A percentile compares a stretch with the other conserved stretches of the same genome.
Conservation (phyloP, 228 moss, liverwort and hornwort species). For the Sphagnum fallax region DNA sequence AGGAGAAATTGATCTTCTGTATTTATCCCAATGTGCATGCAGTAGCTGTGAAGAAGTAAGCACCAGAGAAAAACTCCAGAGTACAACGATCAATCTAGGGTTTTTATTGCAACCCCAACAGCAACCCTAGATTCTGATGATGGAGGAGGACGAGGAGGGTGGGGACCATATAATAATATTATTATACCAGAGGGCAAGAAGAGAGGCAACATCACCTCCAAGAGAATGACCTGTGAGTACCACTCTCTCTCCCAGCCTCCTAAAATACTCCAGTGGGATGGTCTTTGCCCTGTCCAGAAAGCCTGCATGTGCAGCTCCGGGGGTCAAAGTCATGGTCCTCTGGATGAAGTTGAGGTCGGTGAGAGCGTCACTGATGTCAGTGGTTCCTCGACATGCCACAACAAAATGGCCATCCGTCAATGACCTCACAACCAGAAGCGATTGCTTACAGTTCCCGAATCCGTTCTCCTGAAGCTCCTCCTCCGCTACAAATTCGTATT, state of each 20-base stretch:
- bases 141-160: no score
- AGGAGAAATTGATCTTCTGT: no score
- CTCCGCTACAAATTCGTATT: conserved; percentile 71
- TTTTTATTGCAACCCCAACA: no score
- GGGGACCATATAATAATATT: no score
- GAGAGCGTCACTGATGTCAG: conserved; percentile 75
- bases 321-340: conserved; percentile 79
- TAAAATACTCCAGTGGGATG: conserved; percentile 83
- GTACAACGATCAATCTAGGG: no score
- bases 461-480: conserved; percentile 72
- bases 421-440: conserved; percentile 64
- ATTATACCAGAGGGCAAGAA: conserved; percentile 57
- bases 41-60: no score
- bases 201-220: conserved; percentile 84
- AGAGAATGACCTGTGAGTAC: conserved; percentile 88
- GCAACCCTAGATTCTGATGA: no score
- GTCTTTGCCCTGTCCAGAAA: conserved; percentile 88
- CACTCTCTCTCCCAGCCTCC: conserved; percentile 69
- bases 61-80: no score
- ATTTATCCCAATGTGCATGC: no score
- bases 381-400: conserved; percentile 87
- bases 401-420: conserved; percentile 66
- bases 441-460: conserved; percentile 64
- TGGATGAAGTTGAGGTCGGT: conserved; percentile 81
- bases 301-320: conserved; percentile 85